Conservation (phyloP, 1,139 yeast genomes). For the Blastobotrys indianensis region DNA sequence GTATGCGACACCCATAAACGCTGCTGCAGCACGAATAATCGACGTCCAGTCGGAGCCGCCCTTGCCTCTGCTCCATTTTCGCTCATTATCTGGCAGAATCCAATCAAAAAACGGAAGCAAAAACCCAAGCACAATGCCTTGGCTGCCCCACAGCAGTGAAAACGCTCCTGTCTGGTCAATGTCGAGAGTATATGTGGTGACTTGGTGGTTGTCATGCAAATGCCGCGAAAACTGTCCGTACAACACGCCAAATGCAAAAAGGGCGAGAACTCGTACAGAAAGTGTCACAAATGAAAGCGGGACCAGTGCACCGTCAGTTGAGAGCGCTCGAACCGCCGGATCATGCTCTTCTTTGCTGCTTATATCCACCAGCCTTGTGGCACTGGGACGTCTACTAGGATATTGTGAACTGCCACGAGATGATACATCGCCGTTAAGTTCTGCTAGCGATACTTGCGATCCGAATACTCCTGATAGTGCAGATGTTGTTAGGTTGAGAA, state of each 20-base stretch:
- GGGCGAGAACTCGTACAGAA: slow-evolving; percentile 19
- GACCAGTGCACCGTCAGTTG: slow-evolving; percentile 10
- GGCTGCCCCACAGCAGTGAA: slow-evolving; percentile 39
- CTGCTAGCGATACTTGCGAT: slow-evolving; percentile 35
- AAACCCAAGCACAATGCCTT: slow-evolving; percentile 61
- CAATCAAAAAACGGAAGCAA: slow-evolving; percentile 58
- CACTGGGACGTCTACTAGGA: neutral
- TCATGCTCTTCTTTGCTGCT: neutral
- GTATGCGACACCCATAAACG: slow-evolving; percentile 76
- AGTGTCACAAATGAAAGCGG: slow-evolving; percentile 21
- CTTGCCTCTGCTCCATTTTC: slow-evolving; percentile 19
- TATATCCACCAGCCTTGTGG: neutral
- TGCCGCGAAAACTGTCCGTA: slow-evolving; percentile 33
- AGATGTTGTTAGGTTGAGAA: slow-evolving; percentile 27
- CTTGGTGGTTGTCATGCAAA: slow-evolving; percentile 33
- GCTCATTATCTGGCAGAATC: slow-evolving; percentile 35
- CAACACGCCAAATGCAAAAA: slow-evolving; percentile 32
- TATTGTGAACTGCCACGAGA: slow-evolving; percentile 3
- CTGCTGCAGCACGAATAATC: slow-evolving; percentile 58
- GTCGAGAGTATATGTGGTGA: slow-evolving; percentile 28
- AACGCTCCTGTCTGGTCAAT: slow-evolving; percentile 23
- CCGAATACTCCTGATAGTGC: slow-evolving; percentile 36
- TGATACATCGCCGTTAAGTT: slow-evolving; percentile 33
- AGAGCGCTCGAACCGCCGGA: neutral
- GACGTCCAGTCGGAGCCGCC: slow-evolving; percentile 37